A percentile compares a stretch with the other conserved stretches of the same genome.
phyloP scores from a whole-genome alignment of 2,329 filamentous ascomycete species.

The Hymenoscyphus infarciens region DNA sequence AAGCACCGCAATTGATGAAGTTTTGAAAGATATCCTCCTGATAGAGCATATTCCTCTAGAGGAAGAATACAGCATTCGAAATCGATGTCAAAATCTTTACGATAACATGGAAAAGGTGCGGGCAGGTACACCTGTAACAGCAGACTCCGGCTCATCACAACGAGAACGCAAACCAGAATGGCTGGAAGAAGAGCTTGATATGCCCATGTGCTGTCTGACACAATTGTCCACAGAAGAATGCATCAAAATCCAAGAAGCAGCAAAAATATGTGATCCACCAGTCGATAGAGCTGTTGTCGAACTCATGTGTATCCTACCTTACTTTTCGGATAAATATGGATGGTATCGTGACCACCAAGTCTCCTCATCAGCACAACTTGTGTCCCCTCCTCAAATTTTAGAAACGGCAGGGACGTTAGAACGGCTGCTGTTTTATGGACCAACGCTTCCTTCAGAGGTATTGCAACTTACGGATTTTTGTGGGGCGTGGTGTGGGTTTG shows the following conservation, averaged over 20 bases:
- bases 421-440: background rate
- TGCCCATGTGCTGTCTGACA: conserved; percentile 14
- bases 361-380: background rate
- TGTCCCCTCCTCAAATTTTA: background rate
- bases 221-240: conserved; percentile 15
- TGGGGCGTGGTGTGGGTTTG: background rate
- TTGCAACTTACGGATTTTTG: background rate
- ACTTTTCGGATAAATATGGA: conserved; percentile 2
- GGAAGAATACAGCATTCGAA: background rate
- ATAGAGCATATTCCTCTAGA: background rate
- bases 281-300: conserved; percentile 16
- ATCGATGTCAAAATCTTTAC: background rate
- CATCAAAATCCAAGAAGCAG: conserved; percentile 12
- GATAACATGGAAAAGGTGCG: background rate
- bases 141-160: background rate
- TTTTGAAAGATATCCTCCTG: background rate
- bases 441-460: background rate
- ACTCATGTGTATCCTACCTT: conserved; percentile 18
- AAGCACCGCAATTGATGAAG: background rate
- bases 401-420: background rate
- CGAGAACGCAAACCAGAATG: background rate
- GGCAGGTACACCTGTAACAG: background rate
- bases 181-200: background rate
- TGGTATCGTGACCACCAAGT: background rate
- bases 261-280: conserved; percentile 13